Percentiles rank a stretch among this genome's conserved stretches.
phyloP scores from a whole-genome alignment of 108 stramenopile genomes.

The Ochromonas danica region DNA sequence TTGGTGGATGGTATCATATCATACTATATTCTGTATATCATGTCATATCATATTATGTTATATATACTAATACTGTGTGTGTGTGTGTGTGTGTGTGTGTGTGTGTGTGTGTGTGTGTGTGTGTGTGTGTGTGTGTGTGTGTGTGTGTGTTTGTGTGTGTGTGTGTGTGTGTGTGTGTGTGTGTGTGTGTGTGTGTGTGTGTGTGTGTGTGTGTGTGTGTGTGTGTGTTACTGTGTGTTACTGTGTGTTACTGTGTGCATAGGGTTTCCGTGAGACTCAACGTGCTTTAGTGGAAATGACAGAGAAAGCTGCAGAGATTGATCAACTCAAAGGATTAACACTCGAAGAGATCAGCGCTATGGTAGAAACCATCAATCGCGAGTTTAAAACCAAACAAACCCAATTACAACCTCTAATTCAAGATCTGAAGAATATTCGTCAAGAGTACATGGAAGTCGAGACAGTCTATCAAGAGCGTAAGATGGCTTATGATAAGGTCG shows the following conservation, averaged over 20 bases:
- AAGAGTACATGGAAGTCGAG: slow-evolving; percentile 54
- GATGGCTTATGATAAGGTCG: slow-evolving; percentile 56
- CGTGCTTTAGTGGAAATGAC: slow-evolving; percentile 56
- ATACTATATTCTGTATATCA: too few relatives aligned
- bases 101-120: too few relatives aligned
- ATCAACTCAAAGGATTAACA: slow-evolving; percentile 64
- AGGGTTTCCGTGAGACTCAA: slow-evolving; percentile 63
- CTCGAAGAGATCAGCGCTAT: slow-evolving; percentile 70
- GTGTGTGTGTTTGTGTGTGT: too few relatives aligned
- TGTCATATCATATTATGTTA: neutral
- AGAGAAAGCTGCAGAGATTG: slow-evolving; percentile 60
- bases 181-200: too few relatives aligned
- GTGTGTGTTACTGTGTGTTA: too few relatives aligned
- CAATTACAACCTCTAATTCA: slow-evolving; percentile 56
- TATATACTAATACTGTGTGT: neutral
- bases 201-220: too few relatives aligned
- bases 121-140: too few relatives aligned
- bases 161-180: too few relatives aligned
- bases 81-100: neutral
- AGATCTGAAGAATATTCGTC: slow-evolving; percentile 47
- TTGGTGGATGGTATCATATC: too few relatives aligned
- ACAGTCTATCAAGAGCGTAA: slow-evolving; percentile 51
- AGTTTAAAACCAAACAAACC: slow-evolving; percentile 60
- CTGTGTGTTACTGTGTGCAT: too few relatives aligned
- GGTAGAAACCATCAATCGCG: slow-evolving; percentile 57